A percentile compares a stretch with the other conserved stretches of the same genome.
Evolutionary conservation across 768 basidiomycete species (phyloP).

Genomic region (Xerocomus potaroensis): DNA sequence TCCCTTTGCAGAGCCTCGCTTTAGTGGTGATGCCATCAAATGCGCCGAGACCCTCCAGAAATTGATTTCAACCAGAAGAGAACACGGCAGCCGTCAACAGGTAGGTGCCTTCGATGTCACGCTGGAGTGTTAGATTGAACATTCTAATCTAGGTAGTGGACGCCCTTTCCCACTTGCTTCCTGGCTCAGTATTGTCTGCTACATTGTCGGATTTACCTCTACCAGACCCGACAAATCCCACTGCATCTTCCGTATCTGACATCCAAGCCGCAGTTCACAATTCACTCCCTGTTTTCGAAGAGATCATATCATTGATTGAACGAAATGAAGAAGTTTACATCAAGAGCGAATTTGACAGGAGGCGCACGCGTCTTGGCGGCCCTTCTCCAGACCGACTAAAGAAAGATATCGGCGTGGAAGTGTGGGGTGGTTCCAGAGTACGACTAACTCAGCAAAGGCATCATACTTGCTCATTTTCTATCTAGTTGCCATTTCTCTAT

Average conservation of each 20-base stretch:
- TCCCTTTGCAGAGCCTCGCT: neutral
- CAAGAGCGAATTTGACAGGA: slow-evolving; percentile 68
- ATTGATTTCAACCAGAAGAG: slow-evolving; percentile 56
- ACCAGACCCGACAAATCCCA: slow-evolving; percentile 75
- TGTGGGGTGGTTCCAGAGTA: slow-evolving; percentile 61
- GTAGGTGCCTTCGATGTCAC: slow-evolving; percentile 31
- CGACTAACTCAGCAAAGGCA: slow-evolving; percentile 3
- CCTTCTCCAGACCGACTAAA: slow-evolving; percentile 52
- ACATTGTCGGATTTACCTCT: slow-evolving; percentile 63
- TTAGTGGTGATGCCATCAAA: slow-evolving; percentile 70
- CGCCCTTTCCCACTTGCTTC: slow-evolving; percentile 67
- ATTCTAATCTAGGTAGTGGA: slow-evolving; percentile 51
- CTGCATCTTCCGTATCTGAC: slow-evolving; percentile 50
- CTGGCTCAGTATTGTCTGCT: slow-evolving; percentile 60
- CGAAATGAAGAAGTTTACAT: slow-evolving; percentile 53
- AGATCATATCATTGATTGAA: slow-evolving; percentile 64
- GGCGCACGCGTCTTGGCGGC: slow-evolving; percentile 73
- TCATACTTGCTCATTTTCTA: slow-evolving; percentile 8
- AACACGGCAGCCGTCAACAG: slow-evolving; percentile 57
- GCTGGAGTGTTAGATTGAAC: neutral
- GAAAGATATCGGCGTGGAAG: slow-evolving; percentile 63
- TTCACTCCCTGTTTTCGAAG: slow-evolving; percentile 65
- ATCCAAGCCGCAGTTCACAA: slow-evolving; percentile 65
- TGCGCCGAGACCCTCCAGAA: slow-evolving; percentile 82
- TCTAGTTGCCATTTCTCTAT: slow-evolving; percentile 68